Evolutionary conservation across 352 stramenopile genomes (phyloP).

Genomic region (Phytophthora cactorum): DNA sequence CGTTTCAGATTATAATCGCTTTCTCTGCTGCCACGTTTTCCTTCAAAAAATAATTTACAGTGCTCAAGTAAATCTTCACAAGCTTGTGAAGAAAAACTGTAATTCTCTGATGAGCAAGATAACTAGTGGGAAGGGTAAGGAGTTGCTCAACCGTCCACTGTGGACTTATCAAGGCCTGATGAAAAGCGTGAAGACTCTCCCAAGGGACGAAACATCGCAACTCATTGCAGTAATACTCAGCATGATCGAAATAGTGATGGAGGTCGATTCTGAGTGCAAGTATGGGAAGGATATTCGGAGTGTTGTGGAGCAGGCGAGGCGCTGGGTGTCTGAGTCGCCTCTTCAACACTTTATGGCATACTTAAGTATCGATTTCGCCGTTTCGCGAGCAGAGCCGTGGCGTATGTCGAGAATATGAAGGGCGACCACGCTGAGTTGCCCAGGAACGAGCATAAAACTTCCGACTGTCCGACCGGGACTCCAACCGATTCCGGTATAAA

Average conservation of each 20-base stretch:
- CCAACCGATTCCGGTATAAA: too few species aligned
- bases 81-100: not conserved
- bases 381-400: not conserved
- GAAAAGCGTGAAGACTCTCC: not conserved
- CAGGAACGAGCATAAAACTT: not conserved
- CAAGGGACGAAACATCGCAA: not conserved
- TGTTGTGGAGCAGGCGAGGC: not conserved
- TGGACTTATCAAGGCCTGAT: slow-evolving; percentile 1
- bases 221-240: slow-evolving; percentile 1
- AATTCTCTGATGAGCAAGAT: not conserved
- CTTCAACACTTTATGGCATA: not conserved
- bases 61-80: not conserved
- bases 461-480: too few species aligned
- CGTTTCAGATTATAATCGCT: not conserved
- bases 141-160: not conserved
- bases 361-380: not conserved
- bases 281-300: not conserved
- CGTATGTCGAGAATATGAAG: not conserved
- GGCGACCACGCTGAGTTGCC: not conserved
- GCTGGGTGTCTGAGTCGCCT: not conserved
- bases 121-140: not conserved
- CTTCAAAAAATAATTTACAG: not conserved
- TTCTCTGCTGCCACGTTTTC: not conserved
- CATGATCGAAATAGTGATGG: slow-evolving; percentile 6
- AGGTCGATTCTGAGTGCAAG: slow-evolving; percentile 1